Percentiles rank a stretch among this genome's conserved stretches.
Evolutionary conservation across 1,139 yeast species (phyloP).

Genomic region (Suzukiozyma palmioleophila): DNA sequence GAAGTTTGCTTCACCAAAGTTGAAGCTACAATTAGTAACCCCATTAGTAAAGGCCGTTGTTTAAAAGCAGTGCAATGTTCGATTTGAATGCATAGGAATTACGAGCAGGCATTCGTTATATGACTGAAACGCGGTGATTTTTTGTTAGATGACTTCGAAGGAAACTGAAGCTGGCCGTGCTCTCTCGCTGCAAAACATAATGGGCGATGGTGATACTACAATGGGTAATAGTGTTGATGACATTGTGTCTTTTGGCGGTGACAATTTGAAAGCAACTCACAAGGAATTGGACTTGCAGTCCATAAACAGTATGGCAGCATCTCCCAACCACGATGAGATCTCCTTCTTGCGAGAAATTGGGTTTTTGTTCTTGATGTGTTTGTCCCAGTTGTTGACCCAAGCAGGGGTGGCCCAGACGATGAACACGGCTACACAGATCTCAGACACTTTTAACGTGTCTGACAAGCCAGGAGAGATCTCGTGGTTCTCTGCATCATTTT

Average conservation of each 20-base stretch:
- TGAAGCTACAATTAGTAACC: background rate
- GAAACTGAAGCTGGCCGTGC: no score
- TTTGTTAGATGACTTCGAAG: no score
- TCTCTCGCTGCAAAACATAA: no score
- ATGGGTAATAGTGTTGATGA: no score
- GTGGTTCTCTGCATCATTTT: slow-evolving; percentile 59
- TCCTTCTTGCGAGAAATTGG: slow-evolving; percentile 14
- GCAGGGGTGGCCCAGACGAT: slow-evolving; percentile 46
- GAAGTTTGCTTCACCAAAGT: no score
- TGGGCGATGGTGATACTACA: no score
- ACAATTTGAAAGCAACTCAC: no score
- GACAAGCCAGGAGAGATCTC: slow-evolving; percentile 40
- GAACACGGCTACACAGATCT: slow-evolving; percentile 32
- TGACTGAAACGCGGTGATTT: no score
- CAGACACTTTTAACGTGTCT: slow-evolving; percentile 30
- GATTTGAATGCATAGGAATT: no score
- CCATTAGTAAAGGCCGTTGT: background rate
- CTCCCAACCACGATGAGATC: slow-evolving; percentile 17
- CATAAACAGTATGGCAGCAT: slow-evolving; percentile 2
- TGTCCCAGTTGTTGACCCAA: slow-evolving; percentile 49
- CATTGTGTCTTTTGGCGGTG: no score
- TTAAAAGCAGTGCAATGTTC: no score
- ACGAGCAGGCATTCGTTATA: no score
- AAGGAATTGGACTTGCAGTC: background rate
- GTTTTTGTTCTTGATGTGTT: slow-evolving; percentile 25